Percentiles rank a stretch among this genome's conserved stretches.
Conservation (phyloP, 1,284 basidiomycete genomes). For the Athelia psychrophila region DNA sequence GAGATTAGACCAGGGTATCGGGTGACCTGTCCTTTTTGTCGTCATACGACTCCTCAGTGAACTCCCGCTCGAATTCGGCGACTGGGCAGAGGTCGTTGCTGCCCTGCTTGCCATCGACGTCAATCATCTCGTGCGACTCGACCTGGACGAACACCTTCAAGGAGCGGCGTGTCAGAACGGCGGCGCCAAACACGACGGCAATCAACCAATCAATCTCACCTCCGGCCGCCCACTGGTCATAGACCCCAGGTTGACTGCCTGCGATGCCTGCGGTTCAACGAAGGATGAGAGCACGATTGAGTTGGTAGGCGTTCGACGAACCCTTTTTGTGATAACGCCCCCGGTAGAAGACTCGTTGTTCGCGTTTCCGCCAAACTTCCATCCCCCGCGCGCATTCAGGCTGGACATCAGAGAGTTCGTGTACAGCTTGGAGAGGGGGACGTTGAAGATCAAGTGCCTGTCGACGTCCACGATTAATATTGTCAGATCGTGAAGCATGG, state of each 20-base stretch:
- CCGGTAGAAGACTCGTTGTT: not conserved
- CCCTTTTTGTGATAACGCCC: not conserved
- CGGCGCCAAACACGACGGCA: not conserved
- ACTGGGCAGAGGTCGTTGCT: not conserved
- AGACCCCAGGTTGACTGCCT: too few relatives aligned
- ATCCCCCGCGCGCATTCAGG: constrained; percentile 6
- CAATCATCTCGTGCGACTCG: constrained; percentile 1
- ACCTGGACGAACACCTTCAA: constrained; percentile 1
- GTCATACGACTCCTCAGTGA: not conserved
- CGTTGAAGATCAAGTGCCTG: constrained; percentile 13
- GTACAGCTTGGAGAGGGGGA: constrained; percentile 12
- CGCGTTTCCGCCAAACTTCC: not conserved
- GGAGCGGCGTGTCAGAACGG: too few relatives aligned
- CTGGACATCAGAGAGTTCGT: constrained; percentile 11
- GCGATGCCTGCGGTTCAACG: not conserved
- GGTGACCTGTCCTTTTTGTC: not conserved
- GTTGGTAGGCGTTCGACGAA: not conserved
- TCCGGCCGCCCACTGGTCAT: not conserved
- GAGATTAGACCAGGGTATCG: not conserved
- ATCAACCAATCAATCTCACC: not conserved
- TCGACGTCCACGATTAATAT: constrained; percentile 3
- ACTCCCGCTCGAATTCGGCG: not conserved
- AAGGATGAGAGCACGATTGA: not conserved
- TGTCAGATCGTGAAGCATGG: not conserved
- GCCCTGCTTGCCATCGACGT: not conserved